Base-by-base conservation (phyloP, 2,329 filamentous ascomycete genomes). In the Xylariaceae sp. region DNA sequence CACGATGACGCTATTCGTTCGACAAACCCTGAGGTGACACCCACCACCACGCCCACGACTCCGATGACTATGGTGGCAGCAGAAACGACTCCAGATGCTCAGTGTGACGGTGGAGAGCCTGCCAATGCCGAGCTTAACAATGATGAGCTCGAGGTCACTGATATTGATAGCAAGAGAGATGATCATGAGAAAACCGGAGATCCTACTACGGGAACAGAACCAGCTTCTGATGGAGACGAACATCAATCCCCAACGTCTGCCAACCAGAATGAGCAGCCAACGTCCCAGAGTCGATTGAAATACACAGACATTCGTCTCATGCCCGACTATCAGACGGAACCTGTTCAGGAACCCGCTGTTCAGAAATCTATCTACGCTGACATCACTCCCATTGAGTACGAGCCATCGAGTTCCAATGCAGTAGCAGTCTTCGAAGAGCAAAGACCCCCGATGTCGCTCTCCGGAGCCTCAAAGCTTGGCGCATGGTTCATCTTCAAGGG, bases 371-470 rank as follows among this genome's bases (percentile, higher is more conserved):
- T 4, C 1, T 52, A 49, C 47, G 56, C 58, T 5, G 11, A 35
- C 33, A 60, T 62, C 42, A n/a, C 47, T 3, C 60, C 62, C 30
- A 62, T 64, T 42, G 57, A 62, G 45, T 65, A 62, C 52, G 36
- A 19, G 11, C 59, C 60, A 1, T n/a, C 47, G 12, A 9, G 39
- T 1, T 45, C 51, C 11, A 6, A 4, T 1, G 55, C 57, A 18
- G 54, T 64, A 17, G 63, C 63, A 6, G 51, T 55, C 5, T 66
- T 66, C 45, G 55, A 59, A 30, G 56, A 61, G 41, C 42, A 35
- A 10, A 33, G 31, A 10, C 17, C 3, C 2, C 35, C 22, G 3
- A 39, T 38, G 9, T 3, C 6, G 17, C 42, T 36, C 17, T 14
- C 7, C 3, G 27, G 19, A 11, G 32, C 6, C n/a, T 6, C 6